phyloP scores from a whole-genome alignment of 1,139 yeast genomes.

The Protomyces lactucae-debilis region DNA sequence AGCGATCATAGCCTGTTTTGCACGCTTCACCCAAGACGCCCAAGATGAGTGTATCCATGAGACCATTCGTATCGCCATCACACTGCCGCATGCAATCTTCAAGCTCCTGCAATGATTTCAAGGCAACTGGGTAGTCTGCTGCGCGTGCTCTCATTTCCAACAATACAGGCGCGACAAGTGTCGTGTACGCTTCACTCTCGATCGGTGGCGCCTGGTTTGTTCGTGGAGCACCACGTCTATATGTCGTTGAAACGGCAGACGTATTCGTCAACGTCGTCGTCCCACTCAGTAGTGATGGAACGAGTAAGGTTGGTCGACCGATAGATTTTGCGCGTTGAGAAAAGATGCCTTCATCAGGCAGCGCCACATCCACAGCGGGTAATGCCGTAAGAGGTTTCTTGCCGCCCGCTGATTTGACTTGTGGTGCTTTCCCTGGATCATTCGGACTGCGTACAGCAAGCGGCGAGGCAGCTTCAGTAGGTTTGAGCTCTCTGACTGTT shows the following conservation, averaged over 20 bases:
- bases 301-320: not conserved
- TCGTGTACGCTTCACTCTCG: not conserved
- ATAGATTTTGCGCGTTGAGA: not conserved
- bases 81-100: slow-evolving; percentile 11
- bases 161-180: not conserved
- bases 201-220: not conserved
- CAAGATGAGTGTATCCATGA: slow-evolving; percentile 15
- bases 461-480: not conserved
- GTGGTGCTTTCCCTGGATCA: not conserved
- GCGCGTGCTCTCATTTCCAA: slow-evolving; percentile 6
- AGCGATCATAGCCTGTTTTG: not conserved
- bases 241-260: not conserved
- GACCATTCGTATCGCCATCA: slow-evolving; percentile 15
- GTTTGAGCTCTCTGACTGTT: not conserved
- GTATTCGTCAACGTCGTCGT: not conserved
- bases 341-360: not conserved
- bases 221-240: not conserved
- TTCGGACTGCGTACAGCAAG: not conserved
- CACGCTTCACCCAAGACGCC: slow-evolving; percentile 5
- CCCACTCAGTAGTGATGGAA: not conserved
- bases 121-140: slow-evolving; percentile 10
- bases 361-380: not conserved
- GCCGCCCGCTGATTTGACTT: not conserved
- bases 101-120: slow-evolving; percentile 11
- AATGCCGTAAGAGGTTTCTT: not conserved